phyloP scores from a whole-genome alignment of 2,329 filamentous ascomycete genomes.

The Dendryphion nanum region DNA sequence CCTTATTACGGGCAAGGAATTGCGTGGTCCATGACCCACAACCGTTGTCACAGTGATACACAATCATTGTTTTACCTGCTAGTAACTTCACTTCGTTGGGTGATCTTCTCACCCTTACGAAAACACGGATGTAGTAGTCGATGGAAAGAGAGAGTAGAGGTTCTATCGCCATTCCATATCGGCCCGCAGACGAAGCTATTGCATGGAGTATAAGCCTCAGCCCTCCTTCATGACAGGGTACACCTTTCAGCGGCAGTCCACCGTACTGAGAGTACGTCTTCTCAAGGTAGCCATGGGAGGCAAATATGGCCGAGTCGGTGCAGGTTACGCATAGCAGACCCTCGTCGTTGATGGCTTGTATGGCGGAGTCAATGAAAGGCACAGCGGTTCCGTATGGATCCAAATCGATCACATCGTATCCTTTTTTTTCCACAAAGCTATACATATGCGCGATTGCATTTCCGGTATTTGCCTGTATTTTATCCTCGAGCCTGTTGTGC shows the following conservation, averaged over 20 bases:
- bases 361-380: conserved; percentile 85
- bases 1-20: conserved; percentile 68
- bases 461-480: conserved; percentile 70
- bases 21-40: conserved; percentile 93
- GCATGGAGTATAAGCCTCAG: conserved; percentile 82
- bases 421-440: conserved; percentile 56
- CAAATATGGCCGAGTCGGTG: conserved; percentile 93
- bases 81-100: conserved; percentile 86
- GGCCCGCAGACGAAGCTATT: conserved; percentile 75
- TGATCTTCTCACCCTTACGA: conserved; percentile 77
- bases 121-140: conserved; percentile 90
- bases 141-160: conserved; percentile 90
- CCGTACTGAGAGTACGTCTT: conserved; percentile 95
- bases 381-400: conserved; percentile 95
- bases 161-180: conserved; percentile 85
- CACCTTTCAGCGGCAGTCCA: conserved; percentile 80
- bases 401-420: conserved; percentile 91
- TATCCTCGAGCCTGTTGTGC: conserved; percentile 73
- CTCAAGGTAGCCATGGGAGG: conserved; percentile 89
- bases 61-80: conserved; percentile 86
- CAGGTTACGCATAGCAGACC: conserved; percentile 93
- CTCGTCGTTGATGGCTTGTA: conserved; percentile 84
- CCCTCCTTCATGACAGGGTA: conserved; percentile 84
- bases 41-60: conserved; percentile 86
- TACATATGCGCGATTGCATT: conserved; percentile 96